phyloP scores from a whole-genome alignment of 495 filamentous ascomycete genomes.

The Daldinia grandis region DNA sequence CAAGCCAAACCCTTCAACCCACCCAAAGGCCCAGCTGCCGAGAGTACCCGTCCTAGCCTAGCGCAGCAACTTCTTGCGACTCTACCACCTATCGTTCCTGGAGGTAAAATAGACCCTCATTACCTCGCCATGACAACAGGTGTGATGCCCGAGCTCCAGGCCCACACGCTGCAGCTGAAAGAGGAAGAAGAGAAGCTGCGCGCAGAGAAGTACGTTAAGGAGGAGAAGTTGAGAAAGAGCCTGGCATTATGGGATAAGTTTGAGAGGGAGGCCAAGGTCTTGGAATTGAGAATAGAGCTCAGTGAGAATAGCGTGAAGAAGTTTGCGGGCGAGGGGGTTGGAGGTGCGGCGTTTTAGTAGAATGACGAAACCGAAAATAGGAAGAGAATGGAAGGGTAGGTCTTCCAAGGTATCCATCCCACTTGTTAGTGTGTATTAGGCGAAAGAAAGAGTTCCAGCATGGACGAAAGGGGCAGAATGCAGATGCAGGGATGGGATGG shows the following conservation, averaged over 20 bases:
- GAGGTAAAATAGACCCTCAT: constrained; percentile 54
- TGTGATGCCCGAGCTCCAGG: constrained; percentile 51
- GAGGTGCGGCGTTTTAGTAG: constrained; percentile 54
- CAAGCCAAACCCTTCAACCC: constrained; percentile 58
- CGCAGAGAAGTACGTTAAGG: constrained; percentile 53
- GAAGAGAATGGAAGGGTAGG: neutral
- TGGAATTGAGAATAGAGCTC: constrained; percentile 55
- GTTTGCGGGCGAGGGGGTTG: constrained; percentile 53
- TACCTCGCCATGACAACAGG: constrained; percentile 44
- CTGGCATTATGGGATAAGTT: constrained; percentile 52
- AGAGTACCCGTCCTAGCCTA: constrained; percentile 48
- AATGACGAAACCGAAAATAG: neutral
- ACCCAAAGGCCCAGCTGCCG: constrained; percentile 57
- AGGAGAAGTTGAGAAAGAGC: constrained; percentile 56
- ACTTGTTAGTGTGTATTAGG: neutral
- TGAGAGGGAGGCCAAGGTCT: constrained; percentile 55
- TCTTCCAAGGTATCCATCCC: neutral
- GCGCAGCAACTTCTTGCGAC: constrained; percentile 53
- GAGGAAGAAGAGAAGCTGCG: constrained; percentile 59
- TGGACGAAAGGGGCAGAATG: neutral
- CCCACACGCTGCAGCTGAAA: constrained; percentile 48
- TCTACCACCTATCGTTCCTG: constrained; percentile 52
- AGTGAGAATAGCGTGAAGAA: constrained; percentile 56
- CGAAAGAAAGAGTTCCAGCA: neutral
- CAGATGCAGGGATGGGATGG: neutral